Conservation (phyloP, 2,329 filamentous ascomycete species). For the Penicillium sp. region DNA sequence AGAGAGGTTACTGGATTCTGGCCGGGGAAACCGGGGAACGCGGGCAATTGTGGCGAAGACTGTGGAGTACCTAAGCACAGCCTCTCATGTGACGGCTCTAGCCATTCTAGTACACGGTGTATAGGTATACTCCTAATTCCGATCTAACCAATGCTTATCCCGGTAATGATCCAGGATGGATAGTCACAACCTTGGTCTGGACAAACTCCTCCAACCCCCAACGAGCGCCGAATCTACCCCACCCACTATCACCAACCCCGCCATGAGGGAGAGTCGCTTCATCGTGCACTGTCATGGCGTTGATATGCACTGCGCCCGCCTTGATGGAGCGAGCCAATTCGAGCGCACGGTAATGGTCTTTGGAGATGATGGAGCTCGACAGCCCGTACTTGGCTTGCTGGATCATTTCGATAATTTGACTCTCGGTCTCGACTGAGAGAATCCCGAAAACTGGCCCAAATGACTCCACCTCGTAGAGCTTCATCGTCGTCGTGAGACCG, state of each 20-base stretch:
- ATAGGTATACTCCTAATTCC: too few species aligned
- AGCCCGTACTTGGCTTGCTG: conserved; percentile 8
- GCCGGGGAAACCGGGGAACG: too few species aligned
- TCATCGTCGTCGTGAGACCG: conserved; percentile 17
- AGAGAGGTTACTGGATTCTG: too few species aligned
- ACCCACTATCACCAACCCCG: conserved; percentile 64
- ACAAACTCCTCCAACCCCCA: conserved; percentile 62
- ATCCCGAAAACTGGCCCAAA: conserved; percentile 35
- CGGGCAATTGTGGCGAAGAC: too few species aligned
- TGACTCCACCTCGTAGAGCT: conserved; percentile 34
- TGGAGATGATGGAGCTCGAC: neutral
- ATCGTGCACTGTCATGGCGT: conserved; percentile 67
- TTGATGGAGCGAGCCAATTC: conserved; percentile 7
- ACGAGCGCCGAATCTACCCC: conserved; percentile 59
- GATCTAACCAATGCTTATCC: too few species aligned
- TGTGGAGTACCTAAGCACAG: too few species aligned
- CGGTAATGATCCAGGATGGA: neutral
- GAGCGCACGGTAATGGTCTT: conserved; percentile 4
- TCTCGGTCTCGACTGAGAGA: conserved; percentile 29
- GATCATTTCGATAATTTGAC: neutral
- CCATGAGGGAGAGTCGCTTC: conserved; percentile 66
- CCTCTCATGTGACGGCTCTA: too few species aligned
- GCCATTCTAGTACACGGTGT: too few species aligned
- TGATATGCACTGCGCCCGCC: conserved; percentile 61
- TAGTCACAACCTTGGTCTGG: conserved; percentile 59